Percentiles rank a stretch among this genome's conserved stretches.
Conservation (phyloP, 805 yeast genomes). For the Komagataella ulmi region DNA sequence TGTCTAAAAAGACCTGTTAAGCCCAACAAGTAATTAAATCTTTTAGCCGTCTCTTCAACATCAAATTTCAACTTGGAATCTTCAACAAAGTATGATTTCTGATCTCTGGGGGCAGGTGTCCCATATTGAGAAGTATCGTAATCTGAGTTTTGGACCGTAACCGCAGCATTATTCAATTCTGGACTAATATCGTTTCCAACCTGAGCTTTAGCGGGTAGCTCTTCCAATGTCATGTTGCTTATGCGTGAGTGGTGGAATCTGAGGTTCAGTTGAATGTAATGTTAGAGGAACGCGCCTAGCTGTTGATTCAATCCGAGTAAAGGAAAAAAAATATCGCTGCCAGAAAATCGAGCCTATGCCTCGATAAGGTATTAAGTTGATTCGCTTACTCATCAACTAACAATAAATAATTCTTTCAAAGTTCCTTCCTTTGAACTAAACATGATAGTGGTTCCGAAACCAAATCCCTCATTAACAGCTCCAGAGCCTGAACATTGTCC, state of each 20-base stretch:
- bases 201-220: not conserved
- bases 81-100: conserved; percentile 17
- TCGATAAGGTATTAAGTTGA: not conserved
- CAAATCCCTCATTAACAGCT: conserved; percentile 24
- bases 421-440: not conserved
- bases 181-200: not conserved
- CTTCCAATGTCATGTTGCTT: not conserved
- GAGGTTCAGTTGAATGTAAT: not conserved
- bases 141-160: not conserved
- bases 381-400: not conserved
- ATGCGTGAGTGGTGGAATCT: not conserved
- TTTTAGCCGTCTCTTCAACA: conserved; percentile 56
- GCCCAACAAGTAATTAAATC: conserved; percentile 72
- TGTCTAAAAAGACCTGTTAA: conserved; percentile 81
- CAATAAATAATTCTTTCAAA: not conserved
- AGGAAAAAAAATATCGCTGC: not conserved
- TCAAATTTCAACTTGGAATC: conserved; percentile 15
- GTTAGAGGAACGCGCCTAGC: not conserved
- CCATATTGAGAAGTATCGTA: conserved; percentile 1
- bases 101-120: conserved; percentile 7
- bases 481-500: conserved; percentile 98
- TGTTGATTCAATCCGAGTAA: not conserved
- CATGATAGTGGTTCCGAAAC: not conserved
- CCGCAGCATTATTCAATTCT: not conserved
- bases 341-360: not conserved